phyloP scores from a whole-genome alignment of 1,284 basidiomycete species.

The Melanopsichium pennsylvanicum region DNA sequence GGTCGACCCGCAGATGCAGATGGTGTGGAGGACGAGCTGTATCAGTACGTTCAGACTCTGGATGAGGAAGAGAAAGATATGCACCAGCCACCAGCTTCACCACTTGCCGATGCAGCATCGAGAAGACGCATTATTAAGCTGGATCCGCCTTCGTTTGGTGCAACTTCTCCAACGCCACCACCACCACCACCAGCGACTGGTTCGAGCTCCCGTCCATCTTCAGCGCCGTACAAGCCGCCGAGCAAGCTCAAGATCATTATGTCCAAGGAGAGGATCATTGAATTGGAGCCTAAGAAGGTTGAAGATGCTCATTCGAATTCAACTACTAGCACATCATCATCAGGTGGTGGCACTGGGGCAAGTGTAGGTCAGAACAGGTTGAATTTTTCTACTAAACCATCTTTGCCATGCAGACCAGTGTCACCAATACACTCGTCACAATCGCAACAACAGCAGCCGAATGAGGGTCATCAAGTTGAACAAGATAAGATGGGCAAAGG shows the following conservation, averaged over 20 bases:
- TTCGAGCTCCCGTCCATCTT: not conserved
- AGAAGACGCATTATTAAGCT: conserved; percentile 30
- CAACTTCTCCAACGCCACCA: not conserved
- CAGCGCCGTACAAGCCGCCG: conserved; percentile 22
- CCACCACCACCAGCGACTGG: not conserved
- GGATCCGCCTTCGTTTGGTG: conserved; percentile 14
- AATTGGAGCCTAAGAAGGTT: conserved; percentile 37
- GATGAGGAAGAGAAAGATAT: conserved; percentile 57
- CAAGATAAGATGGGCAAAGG: conserved; percentile 31
- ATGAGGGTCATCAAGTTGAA: not conserved
- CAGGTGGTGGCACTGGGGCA: not conserved
- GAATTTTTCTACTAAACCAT: conserved; percentile 8
- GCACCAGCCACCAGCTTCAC: not conserved
- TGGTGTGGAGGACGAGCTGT: conserved; percentile 71
- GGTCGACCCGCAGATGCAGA: not conserved
- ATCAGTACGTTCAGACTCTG: conserved; percentile 81
- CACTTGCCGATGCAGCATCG: not conserved
- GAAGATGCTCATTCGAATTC: not conserved
- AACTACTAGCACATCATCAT: not conserved
- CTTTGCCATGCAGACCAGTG: conserved; percentile 7
- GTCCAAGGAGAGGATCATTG: conserved; percentile 43
- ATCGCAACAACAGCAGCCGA: not conserved
- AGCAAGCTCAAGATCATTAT: conserved; percentile 35
- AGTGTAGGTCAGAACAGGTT: not conserved
- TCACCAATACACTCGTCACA: conserved; percentile 4